Base-by-base conservation (phyloP, 106 monocot genomes). In the Allium sativum region DNA sequence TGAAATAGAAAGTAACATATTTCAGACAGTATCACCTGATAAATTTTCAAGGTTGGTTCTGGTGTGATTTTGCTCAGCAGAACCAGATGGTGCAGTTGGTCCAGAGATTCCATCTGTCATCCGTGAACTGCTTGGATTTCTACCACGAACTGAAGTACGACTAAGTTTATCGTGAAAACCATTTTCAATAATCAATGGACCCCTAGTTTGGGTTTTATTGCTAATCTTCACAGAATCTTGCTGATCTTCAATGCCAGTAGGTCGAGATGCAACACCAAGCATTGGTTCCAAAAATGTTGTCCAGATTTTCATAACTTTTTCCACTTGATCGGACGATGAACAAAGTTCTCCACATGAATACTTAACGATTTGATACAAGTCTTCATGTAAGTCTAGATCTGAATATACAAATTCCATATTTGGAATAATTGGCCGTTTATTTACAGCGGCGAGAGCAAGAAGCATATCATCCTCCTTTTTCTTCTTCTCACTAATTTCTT, bases 211-310 rank as follows among this genome's bases (percentile, higher is more conserved):
- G 76, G 43, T 52, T 74, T 47, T 67, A 57, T 9, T 65, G 56
- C 82, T 88, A 15, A 79, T 68, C 70, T 77, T 93, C 18, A 77
- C 69, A 5, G 69, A 55, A 75, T 81, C 92, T 76, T 86, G 81
- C 53, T 71, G 70, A 54, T 85, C 84, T 22, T 92, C 98, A 13
- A 62, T 67, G 71, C 78, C 72, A 16, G 74, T 75, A 61, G 75
- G 77, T 48, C 78, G 73, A 58, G 82, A 63, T 52, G 44, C 71
- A 68, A 79, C 72, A 47, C 92, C 88, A 41, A 99, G 44, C 42
- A 92, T 67, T 21, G 78, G 77, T 65, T 99, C 98, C 71, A 99
- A 58, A 67, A 99, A 99, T 8, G 78, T 76, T 18, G 92, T 86
- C 98, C 98, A 99, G 15, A 92, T 74, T 45, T 65, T 74, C 59